Base-by-base conservation (phyloP, 345 rosid species). In the Streptanthus diversifolius region DNA sequence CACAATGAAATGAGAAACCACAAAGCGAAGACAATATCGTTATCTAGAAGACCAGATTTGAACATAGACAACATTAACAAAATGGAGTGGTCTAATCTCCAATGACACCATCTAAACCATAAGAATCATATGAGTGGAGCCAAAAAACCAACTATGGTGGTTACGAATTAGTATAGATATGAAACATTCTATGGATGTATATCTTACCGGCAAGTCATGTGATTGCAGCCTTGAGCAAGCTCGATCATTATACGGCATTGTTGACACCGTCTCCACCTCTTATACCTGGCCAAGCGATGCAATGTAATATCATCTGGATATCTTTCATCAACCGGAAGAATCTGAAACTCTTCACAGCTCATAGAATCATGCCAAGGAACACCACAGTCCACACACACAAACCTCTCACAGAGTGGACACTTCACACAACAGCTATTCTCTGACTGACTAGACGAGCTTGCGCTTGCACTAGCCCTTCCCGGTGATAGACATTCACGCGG, bases 281-380 rank as follows among this genome's bases (percentile, higher is more conserved):
- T 87, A 76, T 87, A 88, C 82, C 78, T 87, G 0, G 98, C 96
- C 54, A 95, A 82, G 8, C 75, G 92, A 81, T 91, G 96, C 86
- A 88, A 77, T 48, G 96, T 87, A 49, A 86, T 83, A 78, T 91
- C 99, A 30, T 83, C 82, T 15, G 90, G 86, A 83, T 91, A 88
- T 71, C 96, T 87, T 77, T 95, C 97, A 66, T 88, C 96, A 62
- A 82, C 70, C 1, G 96, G 95, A 19, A 95, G 90, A 77, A 82
- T 85, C 81, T 85, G 99, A 75, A 81, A 95, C 86, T 87, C 92
- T 58, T 88, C 93, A 77, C 99, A 95, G 75, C 87, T 87, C 83
- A 87, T 53, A 17, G 86, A 88, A 58, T 89, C 82, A 82, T 91
- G 99, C 99, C 96, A 95, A 49, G 97, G 99, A 78, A 87, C 99